Evolutionary conservation across 2,329 filamentous ascomycete genomes (phyloP).

Genomic region (Elsinoe arachidis): DNA sequence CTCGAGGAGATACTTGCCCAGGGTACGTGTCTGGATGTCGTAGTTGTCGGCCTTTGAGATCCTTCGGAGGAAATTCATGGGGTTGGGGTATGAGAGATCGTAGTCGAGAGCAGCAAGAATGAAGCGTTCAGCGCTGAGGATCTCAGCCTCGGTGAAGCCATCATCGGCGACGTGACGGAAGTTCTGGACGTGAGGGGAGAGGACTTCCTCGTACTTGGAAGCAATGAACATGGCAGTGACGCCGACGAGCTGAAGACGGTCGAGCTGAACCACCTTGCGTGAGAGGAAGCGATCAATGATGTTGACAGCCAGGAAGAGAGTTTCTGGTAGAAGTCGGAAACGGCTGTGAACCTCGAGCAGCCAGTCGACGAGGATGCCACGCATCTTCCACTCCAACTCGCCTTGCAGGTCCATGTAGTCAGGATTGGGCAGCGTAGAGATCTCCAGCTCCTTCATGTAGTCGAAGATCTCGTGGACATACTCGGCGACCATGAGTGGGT

Average conservation of each 20-base stretch:
- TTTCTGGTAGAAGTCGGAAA: conserved; percentile 92
- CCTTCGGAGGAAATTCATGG: conserved; percentile 98
- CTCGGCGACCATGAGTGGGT: conserved; percentile 95
- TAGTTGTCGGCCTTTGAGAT: conserved; percentile 99
- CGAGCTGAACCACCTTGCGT: conserved; percentile 87
- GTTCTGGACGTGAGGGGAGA: conserved; percentile 93
- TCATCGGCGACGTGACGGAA: conserved; percentile 96
- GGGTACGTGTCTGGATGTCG: conserved; percentile 92
- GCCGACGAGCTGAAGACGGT: conserved; percentile 90
- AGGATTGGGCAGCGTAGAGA: conserved; percentile 72
- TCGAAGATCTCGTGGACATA: conserved; percentile 97
- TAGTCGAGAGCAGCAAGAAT: conserved; percentile 87
- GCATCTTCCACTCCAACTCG: conserved; percentile 97
- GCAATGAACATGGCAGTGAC: conserved; percentile 99
- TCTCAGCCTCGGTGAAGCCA: conserved; percentile 90
- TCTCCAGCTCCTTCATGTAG: conserved; percentile 81
- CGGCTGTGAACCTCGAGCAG: conserved; percentile 96
- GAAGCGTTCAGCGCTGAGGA: conserved; percentile 93
- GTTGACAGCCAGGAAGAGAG: conserved; percentile 92
- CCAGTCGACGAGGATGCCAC: conserved; percentile 95
- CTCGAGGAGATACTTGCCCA: conserved; percentile 96
- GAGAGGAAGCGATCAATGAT: conserved; percentile 97
- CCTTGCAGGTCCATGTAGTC: conserved; percentile 93
- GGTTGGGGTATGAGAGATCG: conserved; percentile 96
- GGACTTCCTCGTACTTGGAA: conserved; percentile 96